Evolutionary conservation across 2,329 filamentous ascomycete species (phyloP).

Genomic region (Emmonsia crescens): DNA sequence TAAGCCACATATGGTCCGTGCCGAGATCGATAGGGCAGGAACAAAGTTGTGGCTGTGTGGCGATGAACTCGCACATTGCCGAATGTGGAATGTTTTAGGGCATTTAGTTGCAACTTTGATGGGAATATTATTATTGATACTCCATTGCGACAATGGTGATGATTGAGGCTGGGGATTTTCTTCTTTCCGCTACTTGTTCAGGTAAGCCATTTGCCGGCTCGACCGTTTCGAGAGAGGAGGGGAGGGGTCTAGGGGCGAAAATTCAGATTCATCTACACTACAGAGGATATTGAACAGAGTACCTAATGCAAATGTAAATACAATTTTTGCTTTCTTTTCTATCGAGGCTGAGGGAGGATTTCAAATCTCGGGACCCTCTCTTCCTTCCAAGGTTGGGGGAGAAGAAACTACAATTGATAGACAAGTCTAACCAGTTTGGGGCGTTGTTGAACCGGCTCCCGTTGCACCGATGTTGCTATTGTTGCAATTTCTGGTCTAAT

Average conservation of each 20-base stretch:
- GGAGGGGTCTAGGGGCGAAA: neutral
- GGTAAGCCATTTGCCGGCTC: neutral
- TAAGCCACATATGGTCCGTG: neutral
- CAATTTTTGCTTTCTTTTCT: neutral
- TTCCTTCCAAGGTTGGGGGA: neutral
- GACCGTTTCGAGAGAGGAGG: neutral
- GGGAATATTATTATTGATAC: neutral
- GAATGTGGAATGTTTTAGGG: neutral
- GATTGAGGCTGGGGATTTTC: neutral
- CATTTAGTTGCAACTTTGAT: neutral
- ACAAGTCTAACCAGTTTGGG: neutral
- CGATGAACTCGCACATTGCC: neutral
- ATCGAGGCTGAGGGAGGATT: neutral
- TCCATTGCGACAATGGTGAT: neutral
- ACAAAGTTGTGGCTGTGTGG: conserved; percentile 2
- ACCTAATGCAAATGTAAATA: neutral
- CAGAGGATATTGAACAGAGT: neutral
- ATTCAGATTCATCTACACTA: neutral
- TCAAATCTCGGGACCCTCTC: neutral
- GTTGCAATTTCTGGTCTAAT: neutral
- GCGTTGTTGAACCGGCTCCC: neutral
- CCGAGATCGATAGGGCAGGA: neutral
- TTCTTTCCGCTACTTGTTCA: neutral
- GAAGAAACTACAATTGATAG: neutral
- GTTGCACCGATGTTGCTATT: neutral